Evolutionary conservation across 2,329 filamentous ascomycete species (phyloP).

Genomic region (Aspergillus novoparasiticus): DNA sequence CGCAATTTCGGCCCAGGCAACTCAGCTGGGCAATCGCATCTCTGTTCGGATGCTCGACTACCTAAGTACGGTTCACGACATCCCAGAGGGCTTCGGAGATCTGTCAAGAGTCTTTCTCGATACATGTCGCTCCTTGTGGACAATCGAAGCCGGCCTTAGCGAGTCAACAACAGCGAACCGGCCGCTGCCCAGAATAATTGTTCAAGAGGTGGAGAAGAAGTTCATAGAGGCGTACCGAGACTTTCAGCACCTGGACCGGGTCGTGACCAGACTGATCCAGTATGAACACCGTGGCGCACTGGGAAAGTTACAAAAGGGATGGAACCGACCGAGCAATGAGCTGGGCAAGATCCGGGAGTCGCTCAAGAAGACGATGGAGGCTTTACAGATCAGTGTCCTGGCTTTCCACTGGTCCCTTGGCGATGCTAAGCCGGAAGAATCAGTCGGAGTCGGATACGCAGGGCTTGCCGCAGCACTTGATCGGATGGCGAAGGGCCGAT

Average conservation of each 20-base stretch:
- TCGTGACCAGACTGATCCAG: constrained; percentile 63
- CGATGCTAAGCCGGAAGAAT: constrained; percentile 59
- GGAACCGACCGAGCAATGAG: constrained; percentile 44
- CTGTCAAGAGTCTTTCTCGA: constrained; percentile 69
- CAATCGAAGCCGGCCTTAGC: constrained; percentile 67
- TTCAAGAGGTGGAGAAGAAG: constrained; percentile 65
- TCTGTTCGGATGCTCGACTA: constrained; percentile 68
- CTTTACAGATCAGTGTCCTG: constrained; percentile 65
- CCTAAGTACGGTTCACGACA: constrained; percentile 58
- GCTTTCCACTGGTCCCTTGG: constrained; percentile 70
- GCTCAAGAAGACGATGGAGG: constrained; percentile 61
- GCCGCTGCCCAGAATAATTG: constrained; percentile 61
- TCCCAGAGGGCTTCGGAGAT: constrained; percentile 58
- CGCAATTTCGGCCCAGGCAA: constrained; percentile 58
- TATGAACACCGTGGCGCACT: constrained; percentile 65
- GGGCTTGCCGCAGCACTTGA: constrained; percentile 67
- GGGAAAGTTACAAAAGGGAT: constrained; percentile 62
- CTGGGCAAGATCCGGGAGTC: constrained; percentile 45
- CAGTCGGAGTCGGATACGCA: constrained; percentile 68
- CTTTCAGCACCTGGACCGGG: constrained; percentile 65
- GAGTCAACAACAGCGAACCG: constrained; percentile 55
- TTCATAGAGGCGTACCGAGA: constrained; percentile 63
- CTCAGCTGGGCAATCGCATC: constrained; percentile 63
- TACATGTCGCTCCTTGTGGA: constrained; percentile 66
- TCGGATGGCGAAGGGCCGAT: constrained; percentile 41